A percentile compares a stretch with the other conserved stretches of the same genome.
These are phyloP conservation scores for Geranium brycei DNA, from an alignment of 345 rosid species.

Conservation along the genomic window DNA sequence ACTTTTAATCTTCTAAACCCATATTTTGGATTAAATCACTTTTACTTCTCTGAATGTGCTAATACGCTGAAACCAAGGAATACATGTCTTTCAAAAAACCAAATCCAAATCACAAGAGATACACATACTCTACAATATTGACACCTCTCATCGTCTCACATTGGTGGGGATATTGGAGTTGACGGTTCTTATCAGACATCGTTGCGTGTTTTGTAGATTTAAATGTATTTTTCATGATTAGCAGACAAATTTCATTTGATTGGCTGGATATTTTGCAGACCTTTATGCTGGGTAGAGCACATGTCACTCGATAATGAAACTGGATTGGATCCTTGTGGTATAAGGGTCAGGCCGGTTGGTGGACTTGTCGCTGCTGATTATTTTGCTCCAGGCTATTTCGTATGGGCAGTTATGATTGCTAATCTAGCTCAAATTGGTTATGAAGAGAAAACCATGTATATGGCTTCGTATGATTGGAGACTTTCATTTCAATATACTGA, in stretches of 20 bases:
- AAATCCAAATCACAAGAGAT: no score
- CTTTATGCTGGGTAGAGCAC: conserved; percentile 64
- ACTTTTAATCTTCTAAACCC: no score
- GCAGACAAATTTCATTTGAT: not conserved
- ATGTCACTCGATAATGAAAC: conserved; percentile 62
- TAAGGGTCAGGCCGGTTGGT: conserved; percentile 56
- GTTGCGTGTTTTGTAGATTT: not conserved
- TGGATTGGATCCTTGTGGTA: conserved; percentile 52
- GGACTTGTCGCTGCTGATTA: conserved; percentile 80
- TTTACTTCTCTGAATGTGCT: no score
- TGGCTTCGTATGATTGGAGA: conserved; percentile 80
- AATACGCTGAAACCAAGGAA: no score
- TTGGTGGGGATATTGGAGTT: no score
- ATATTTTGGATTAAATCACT: no score
- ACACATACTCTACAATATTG: no score
- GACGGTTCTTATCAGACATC: no score
- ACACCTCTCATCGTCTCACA: no score
- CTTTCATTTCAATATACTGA: conserved; percentile 59
- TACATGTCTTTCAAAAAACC: no score
- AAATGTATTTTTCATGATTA: not conserved
- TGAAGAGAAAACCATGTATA: conserved; percentile 67
- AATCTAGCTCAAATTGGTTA: conserved; percentile 62
- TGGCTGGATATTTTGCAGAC: conserved; percentile 26
- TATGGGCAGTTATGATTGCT: conserved; percentile 72
- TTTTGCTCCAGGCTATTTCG: conserved; percentile 65